Evolutionary conservation across 805 yeast species (phyloP), one percentile per base, ranked within the genome.

Genomic region (Ogataea methanolica): DNA sequence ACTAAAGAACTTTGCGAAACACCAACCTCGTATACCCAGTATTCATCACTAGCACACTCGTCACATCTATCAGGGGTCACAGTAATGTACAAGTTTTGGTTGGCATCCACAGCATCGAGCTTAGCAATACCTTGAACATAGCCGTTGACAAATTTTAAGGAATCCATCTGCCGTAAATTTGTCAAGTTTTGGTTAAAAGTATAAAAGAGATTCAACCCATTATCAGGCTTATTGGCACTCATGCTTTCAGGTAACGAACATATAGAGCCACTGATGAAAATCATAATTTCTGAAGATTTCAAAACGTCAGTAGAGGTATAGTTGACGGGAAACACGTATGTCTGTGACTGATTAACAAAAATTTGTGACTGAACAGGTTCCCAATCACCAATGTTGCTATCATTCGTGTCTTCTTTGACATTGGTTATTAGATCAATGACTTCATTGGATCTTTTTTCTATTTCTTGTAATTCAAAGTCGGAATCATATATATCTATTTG

Each of bases 21-120:
- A 2, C 87, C 88, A 39, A 88, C 63, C 58, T 80, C 76, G 58
- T 83, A 85, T 12, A 72, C 52, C 91, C 91, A 85, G 7, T 42
- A 36, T 6, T 60, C 47, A 14, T 51, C 52, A 19, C 43, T 22
- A 6, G 43, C 29, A 51, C 67, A 62, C 5, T 22, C 17, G 0
- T 43, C 41, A 44, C 67, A 58, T 1, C 48, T 49, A n/a, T 54
- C 60, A 2, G 68, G 55, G 2, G 38, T 42, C 3, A 67, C 55
- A 0, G 57, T 51, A 15, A 64, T 44, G 33, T 61, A 61, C 9
- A 55, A 39, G 1, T 41, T 43, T 26, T 55, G 44, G 9, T 47
- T 41, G 4, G 44, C 44, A 35, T 53, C 49, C 7, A 45, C 45
- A 3, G 37, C 44, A 5, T 50, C 53, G n/a, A 46, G 44, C 15